phyloP scores from a whole-genome alignment of 2,329 filamentous ascomycete species.

The Trichoderma atroviride region DNA sequence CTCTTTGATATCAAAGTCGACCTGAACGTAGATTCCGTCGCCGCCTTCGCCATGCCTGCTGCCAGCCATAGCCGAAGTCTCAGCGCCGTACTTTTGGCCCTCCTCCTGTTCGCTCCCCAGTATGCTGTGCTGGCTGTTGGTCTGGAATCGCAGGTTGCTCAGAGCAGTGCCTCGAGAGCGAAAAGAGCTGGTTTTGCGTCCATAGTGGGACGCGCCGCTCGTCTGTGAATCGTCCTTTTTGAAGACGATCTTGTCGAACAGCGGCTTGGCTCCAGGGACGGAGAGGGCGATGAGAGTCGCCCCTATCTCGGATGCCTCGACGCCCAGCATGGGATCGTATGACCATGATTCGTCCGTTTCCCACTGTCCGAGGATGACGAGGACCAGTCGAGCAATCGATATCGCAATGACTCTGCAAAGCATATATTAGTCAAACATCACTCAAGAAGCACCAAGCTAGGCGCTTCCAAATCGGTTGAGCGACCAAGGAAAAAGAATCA shows the following conservation, averaged over 20 bases:
- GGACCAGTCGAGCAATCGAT: constrained; percentile 49
- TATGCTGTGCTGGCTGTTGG: constrained; percentile 35
- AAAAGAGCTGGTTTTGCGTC: constrained; percentile 29
- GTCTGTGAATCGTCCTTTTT: constrained; percentile 32
- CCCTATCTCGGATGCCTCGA: constrained; percentile 55
- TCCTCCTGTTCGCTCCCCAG: constrained; percentile 33
- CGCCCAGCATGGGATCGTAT: constrained; percentile 53
- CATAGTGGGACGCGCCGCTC: constrained; percentile 34
- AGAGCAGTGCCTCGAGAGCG: constrained; percentile 36
- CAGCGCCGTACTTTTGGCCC: constrained; percentile 31
- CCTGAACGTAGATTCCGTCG: constrained; percentile 41
- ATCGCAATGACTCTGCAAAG: constrained; percentile 51
- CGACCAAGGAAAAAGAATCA: background rate
- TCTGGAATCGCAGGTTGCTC: constrained; percentile 37
- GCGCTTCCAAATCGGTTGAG: background rate
- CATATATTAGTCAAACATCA: background rate
- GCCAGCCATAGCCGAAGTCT: constrained; percentile 32
- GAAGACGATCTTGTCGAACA: constrained; percentile 44
- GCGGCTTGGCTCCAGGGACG: constrained; percentile 52
- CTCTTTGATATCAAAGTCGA: constrained; percentile 44
- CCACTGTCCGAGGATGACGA: constrained; percentile 53
- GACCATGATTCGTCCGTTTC: constrained; percentile 52
- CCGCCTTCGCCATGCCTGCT: constrained; percentile 34
- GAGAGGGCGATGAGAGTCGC: constrained; percentile 55
- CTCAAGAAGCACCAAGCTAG: background rate